Evolutionary conservation across 108 stramenopile genomes (phyloP).

Genomic region (Cyclostephanos tholiformis): DNA sequence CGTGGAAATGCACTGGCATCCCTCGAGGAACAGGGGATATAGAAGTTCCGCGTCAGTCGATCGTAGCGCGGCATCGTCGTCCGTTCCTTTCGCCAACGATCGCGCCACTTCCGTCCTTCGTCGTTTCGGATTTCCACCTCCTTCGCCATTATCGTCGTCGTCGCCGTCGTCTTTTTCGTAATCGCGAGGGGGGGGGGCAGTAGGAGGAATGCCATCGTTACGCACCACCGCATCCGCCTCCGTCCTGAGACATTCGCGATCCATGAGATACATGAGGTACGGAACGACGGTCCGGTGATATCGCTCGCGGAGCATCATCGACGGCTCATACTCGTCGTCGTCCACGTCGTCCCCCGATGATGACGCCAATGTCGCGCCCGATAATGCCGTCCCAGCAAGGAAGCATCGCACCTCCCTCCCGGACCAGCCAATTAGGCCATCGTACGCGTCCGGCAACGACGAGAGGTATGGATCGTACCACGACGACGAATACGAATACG

Average conservation of each 20-base stretch:
- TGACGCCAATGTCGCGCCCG: constrained; percentile 34
- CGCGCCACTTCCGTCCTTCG: constrained; percentile 16
- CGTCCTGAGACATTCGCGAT: constrained; percentile 19
- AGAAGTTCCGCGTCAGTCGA: constrained; percentile 19
- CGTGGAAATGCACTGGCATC: constrained; percentile 76
- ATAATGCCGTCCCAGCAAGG: constrained; percentile 62
- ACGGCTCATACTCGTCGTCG: constrained; percentile 5
- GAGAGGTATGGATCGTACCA: constrained; percentile 51
- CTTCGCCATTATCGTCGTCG: no score
- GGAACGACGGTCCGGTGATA: constrained; percentile 60
- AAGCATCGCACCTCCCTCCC: constrained; percentile 52
- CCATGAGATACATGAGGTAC: constrained; percentile 49
- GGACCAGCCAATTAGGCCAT: constrained; percentile 72
- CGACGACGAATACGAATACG: background rate
- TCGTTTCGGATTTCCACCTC: constrained; percentile 6
- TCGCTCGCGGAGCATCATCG: constrained; percentile 40
- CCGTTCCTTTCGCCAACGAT: background rate
- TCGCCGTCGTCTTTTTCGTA: no score
- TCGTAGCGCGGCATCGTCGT: background rate
- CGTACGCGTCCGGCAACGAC: constrained; percentile 71
- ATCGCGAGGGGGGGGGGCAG: no score
- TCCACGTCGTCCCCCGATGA: constrained; percentile 2
- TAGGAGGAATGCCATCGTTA: constrained; percentile 2
- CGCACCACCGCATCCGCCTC: background rate
- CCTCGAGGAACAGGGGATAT: constrained; percentile 53